Evolutionary conservation across 192 early-diverging fungal genomes (phyloP).

Genomic region (Linderina pennispora): DNA sequence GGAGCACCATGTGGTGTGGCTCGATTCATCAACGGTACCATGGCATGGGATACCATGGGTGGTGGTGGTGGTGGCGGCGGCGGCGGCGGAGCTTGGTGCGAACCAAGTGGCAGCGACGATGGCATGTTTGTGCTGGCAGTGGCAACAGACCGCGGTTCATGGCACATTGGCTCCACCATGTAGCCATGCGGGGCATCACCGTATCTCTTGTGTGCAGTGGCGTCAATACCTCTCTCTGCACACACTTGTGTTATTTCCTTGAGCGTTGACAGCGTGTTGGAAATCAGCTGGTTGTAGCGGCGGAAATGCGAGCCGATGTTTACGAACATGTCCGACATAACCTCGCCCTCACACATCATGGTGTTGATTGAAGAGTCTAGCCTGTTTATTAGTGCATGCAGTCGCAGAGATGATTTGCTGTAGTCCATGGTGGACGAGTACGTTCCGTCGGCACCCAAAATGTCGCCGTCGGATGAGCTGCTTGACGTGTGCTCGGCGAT

Average conservation of each 20-base stretch:
- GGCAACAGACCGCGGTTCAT: background rate
- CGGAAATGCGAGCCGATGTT: slow-evolving; percentile 14
- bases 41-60: no score
- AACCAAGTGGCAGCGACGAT: no score
- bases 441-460: background rate
- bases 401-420: background rate
- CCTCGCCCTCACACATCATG: slow-evolving; percentile 13
- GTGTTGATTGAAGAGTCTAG: background rate
- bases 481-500: background rate
- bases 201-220: background rate
- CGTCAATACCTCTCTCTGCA: background rate
- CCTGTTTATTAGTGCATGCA: background rate
- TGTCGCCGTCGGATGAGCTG: background rate
- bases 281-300: slow-evolving; percentile 14
- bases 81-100: no score
- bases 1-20: no score
- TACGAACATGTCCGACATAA: slow-evolving; percentile 4
- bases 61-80: no score
- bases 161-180: background rate
- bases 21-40: no score
- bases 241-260: slow-evolving; percentile 1
- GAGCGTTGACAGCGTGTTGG: slow-evolving; percentile 1
- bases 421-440: slow-evolving; percentile 1
- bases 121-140: no score
- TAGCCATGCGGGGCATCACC: no score